Evolutionary conservation across 306 rosid species (phyloP).

Genomic region (Sicyos baderoa): DNA sequence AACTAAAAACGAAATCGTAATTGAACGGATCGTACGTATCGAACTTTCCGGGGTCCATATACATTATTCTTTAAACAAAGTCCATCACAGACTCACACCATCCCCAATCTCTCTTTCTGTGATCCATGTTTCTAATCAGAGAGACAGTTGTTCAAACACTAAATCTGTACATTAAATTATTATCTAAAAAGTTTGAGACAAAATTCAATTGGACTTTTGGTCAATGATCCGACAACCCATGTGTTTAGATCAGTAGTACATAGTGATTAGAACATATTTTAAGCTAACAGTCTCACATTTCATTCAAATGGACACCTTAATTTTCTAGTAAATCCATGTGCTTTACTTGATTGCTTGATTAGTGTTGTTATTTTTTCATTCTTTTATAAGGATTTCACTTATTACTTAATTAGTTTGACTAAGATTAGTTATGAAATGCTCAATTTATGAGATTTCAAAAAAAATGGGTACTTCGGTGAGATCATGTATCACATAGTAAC

Average conservation of each 20-base stretch:
- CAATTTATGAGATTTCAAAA: neutral
- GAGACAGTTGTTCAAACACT: neutral
- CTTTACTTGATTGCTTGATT: constrained; percentile 2
- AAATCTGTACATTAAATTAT: neutral
- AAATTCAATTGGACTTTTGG: constrained; percentile 22
- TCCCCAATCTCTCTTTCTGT: neutral
- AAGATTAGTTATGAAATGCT: neutral
- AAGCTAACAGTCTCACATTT: constrained; percentile 6
- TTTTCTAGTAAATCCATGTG: constrained; percentile 31
- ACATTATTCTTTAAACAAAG: too few relatives aligned
- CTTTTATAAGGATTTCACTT: neutral
- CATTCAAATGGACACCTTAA: neutral
- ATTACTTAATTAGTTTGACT: neutral
- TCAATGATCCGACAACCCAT: constrained; percentile 37
- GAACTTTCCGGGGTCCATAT: too few relatives aligned
- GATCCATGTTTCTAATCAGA: neutral
- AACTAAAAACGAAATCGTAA: too few relatives aligned
- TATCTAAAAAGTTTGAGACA: constrained; percentile 6
- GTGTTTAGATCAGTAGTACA: constrained; percentile 18
- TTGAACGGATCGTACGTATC: neutral
- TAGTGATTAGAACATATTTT: neutral
- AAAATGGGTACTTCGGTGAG: too few relatives aligned
- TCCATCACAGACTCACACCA: too few relatives aligned
- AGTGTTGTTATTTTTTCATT: neutral
- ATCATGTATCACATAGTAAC: too few relatives aligned